Base-by-base conservation (phyloP, 75 land plant genomes). In the Chamaecyparis obtusa region DNA sequence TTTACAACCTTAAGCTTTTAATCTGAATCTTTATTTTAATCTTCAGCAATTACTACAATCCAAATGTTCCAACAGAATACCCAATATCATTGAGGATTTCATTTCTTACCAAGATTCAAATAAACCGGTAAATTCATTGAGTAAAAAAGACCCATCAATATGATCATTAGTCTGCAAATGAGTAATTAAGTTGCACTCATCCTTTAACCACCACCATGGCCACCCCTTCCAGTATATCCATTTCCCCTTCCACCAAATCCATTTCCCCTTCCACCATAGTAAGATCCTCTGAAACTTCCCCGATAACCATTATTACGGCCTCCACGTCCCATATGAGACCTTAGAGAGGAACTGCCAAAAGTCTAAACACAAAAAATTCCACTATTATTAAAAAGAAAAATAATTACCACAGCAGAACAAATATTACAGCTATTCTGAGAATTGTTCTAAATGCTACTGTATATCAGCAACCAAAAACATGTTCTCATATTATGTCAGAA, bases 181-280 rank as follows among this genome's bases (percentile, higher is more conserved):
- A 43, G 17, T 16, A 76, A 79, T 24, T 79, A 19, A 79, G 8
- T 41, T 79, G 46, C n/a, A 39, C 82, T 79, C 27, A 43, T 35
- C 82, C 37, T 79, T 49, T 48, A 46, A 11, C 85, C 33, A 84
- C 57, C 85, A 41, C 46, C 85, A 84, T 32, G n/a, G 33, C 92
- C n/a, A n/a, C n/a, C 92, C 72, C 92, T 85, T 43, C 89, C 87
- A 67, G 88, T 86, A 85, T 91, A 89, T 78, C 92, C 90, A 87
- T 56, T 44, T 36, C 88, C 79, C 72, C 92, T 85, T 43, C 89
- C 87, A 67, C 90, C 88, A 82, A 87, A 89, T 78, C 92, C 90
- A 87, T 56, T 44, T 36, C 88, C 79, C 64, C 90, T 85, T 71
- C 90, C 86, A 43, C 88, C 88, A 82, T 89, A 89, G 74, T 85